Base-by-base conservation (phyloP, 257 asterid genomes). In the Solanum stenotomum region DNA sequence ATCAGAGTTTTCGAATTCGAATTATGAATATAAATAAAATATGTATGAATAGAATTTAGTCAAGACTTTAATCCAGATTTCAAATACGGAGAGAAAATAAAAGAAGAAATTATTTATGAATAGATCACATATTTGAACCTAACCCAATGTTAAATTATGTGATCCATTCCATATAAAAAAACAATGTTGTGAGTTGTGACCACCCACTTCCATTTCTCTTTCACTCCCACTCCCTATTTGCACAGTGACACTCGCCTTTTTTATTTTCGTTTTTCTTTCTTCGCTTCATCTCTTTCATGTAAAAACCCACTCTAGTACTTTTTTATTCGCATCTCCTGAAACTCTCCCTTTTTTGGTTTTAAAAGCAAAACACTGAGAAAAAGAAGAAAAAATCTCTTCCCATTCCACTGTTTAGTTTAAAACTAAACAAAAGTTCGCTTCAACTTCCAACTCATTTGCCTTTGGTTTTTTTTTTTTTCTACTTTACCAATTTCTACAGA, bases 231-330 rank as follows among this genome's bases (percentile, higher is more conserved):
- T 81, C 70, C 33, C 11, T 31, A 29, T 33, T 40, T 38, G 33
- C 31, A 40, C 59, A 87, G 71, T 29, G 59, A 59, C 27, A 59
- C 27, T 59, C 68, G 23, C 65, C n/a, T 25, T 4, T 11, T 5
- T 25, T 14, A 5, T 67, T 3, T 10, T 79, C 20, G 15, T 1
- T 44, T 34, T 6, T 10, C 12, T 78, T 68, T 38, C 37, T 16
- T 33, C 13, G 46, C 31, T 78, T 76, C 90, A 72, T 67, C 85
- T 34, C 82, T 86, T 84, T 79, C 82, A 65, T 22, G 42, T 83
- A 34, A 49, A 20, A 82, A 52, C 29, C 15, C 15, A 23, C 38
- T 22, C 4, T 27, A 25, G 37, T 59, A 27, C 89, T 74, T 33
- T 27, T 84, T 44, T 86, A 34, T 81, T 16, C 42, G 22, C 89